Base-by-base conservation (phyloP, 805 yeast genomes). In the Metschnikowia kofuensis region DNA sequence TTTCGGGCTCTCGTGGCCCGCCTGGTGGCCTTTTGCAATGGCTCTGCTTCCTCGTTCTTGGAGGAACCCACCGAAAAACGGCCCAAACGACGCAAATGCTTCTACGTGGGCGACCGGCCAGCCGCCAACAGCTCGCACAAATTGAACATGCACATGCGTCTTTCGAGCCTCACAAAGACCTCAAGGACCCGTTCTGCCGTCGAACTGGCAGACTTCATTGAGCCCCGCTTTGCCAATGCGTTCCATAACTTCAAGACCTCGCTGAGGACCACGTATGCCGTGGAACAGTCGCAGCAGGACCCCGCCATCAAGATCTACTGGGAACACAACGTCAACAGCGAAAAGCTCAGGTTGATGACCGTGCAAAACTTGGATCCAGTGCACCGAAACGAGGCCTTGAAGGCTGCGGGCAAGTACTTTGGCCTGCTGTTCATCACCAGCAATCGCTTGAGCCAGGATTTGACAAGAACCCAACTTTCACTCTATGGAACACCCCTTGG, bases 201-300 rank as follows among this genome's bases (percentile, higher is more conserved):
- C 37, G 44, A 40, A 12, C 26, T 41, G 27, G 30, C 42, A n/a
- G 52, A 36, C 9, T 41, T 38, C 35, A 40, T 45, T 6, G 52
- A 47, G 44, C 40, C 47, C 6, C 35, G 49, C 2, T 48, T 35
- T 30, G 36, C 31, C 12, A 36, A 26, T 5, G 40, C 34, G 9
- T 48, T 45, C 32, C 40, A 42, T 7, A 43, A 48, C 32, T 47
- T 52, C 43, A 48, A 42, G 37, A 36, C 47, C 12, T 29, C 51
- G 28, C 48, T 45, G 40, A 30, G 55, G n/a, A 55, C 54, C 10
- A 38, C 56, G 2, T 55, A 51, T 7, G 37, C 57, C 12, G 39
- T 54, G 13, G 54, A 47, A 28, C 40, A 58, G 40, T 55, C 59
- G 41, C 55, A 59, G 42, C 57, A 56, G 42, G 64, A 62, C 21